Evolutionary conservation across 495 filamentous ascomycete genomes (phyloP), one percentile per base, ranked within the genome.

Genomic region (Annulohypoxylon nitens): DNA sequence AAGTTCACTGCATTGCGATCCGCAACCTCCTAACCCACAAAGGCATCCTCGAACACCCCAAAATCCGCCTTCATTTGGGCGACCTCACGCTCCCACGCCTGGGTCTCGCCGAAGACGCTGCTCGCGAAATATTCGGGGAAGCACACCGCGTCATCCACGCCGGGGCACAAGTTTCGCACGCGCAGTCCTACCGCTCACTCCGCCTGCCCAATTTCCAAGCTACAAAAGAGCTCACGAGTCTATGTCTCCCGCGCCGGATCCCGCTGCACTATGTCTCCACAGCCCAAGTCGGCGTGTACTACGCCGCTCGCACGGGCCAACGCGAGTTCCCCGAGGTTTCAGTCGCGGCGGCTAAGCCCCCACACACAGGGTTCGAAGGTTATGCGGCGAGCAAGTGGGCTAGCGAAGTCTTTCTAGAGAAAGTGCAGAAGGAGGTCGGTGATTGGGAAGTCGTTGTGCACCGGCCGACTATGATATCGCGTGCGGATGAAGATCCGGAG

Each of bases 321-420:
- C 11, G n/a, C n/a, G n/a, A 18, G 16, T 47, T 47, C n/a, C 43
- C 43, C 3, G 43, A 47, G 6, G 23, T 53, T 53, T 55, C 51
- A 2, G 51, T 16, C 11, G 10, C 14, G 12, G 25, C 11, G 5
- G 20, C 23, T 16, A 25, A 34, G 26, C 51, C 51, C 2, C 51
- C 51, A 9, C 8, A 3, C 26, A 10, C 78, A 16, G 76, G 75
- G 16, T 33, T n/a, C 8, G 26, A 33, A 4, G 87, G 87, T 0
- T 90, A 89, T 62, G 71, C 73, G 0, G 80, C 86, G 0, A 75
- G 79, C 2, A 88, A 88, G 34, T 90, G 88, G 88, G 88, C 83
- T 0, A 83, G 84, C 61, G 88, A 90, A 75, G 62, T 58, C 6
- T 73, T 81, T 25, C 76, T 90, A 0, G 86, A 89, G 72, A 75